Base-by-base conservation (phyloP, 2,329 filamentous ascomycete genomes). In the Pseudogymnoascus sp. region DNA sequence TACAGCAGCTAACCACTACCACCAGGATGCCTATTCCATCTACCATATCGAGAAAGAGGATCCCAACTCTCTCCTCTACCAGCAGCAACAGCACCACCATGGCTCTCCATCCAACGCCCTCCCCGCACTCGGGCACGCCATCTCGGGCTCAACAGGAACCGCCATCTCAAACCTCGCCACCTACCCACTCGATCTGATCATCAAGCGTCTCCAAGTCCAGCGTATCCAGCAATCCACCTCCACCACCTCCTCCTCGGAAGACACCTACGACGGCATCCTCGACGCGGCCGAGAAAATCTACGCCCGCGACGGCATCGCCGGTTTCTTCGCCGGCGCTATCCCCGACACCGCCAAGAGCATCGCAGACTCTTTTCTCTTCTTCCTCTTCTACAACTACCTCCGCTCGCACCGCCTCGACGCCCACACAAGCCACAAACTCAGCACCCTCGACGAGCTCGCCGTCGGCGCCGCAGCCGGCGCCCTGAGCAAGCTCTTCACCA, bases 281-380 rank as follows among this genome's bases (percentile, higher is more conserved):
- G 89, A 92, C 74, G 90, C 89, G 0, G 82, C 88, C 39, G 77
- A 79, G 63, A 87, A 84, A 71, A 94, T 95, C 66, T 88, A 88
- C 69, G 76, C 79, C 35, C 78, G 82, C 33, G 89, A 92, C 73
- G 90, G 90, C n/a, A 66, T 87, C 15, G 71, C 73, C 60, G 89
- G 87, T 0, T 86, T 96, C 66, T 96, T 89, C 71, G 81, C 79
- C 25, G 88, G 88, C 27, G 73, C 89, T 1, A 75, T 80, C 5
- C 80, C 83, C 36, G 87, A 90, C 70, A 84, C 87, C 9, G 80
- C 78, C 69, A 91, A 89, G 73, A 86, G 84, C 25, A 79, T 87
- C 21, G 80, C 84, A 31, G 91, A 94, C 76, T 90, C 88, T 62
- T 93, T 94, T 71, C 79, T 95, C 60, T 95, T 95, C 79, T 95